Evolutionary conservation across 179 eudicot genomes (phyloP).

Genomic region (Gypsophila paniculata): DNA sequence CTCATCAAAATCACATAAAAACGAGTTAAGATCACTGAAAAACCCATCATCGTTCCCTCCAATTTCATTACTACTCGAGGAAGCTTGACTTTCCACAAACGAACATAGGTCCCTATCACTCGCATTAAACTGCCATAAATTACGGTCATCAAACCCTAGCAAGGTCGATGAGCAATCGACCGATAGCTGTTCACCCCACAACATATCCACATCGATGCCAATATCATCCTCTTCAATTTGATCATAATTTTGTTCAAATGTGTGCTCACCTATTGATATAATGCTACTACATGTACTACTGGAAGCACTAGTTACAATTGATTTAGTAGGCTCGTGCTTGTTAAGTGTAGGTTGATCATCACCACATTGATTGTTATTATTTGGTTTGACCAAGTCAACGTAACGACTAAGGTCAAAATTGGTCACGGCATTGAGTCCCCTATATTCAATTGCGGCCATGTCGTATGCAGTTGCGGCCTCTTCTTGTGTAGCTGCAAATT

Average conservation of each 20-base stretch:
- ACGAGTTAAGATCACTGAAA: slow-evolving; percentile 31
- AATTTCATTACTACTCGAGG: slow-evolving; percentile 15
- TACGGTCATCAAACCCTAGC: slow-evolving; percentile 21
- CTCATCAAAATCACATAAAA: slow-evolving; percentile 34
- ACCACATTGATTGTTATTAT: not conserved
- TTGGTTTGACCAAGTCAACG: slow-evolving; percentile 43
- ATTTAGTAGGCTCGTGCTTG: too few relatives aligned
- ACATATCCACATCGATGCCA: slow-evolving; percentile 21
- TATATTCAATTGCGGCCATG: slow-evolving; percentile 72
- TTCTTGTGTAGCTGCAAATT: slow-evolving; percentile 72
- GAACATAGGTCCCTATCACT: not conserved
- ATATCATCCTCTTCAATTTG: slow-evolving; percentile 20
- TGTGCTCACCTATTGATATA: slow-evolving; percentile 6
- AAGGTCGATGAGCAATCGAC: slow-evolving; percentile 13
- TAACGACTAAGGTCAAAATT: slow-evolving; percentile 83
- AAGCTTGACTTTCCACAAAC: slow-evolving; percentile 18
- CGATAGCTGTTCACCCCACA: slow-evolving; percentile 1
- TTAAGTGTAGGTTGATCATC: slow-evolving; percentile 4
- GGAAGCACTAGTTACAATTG: slow-evolving; percentile 1
- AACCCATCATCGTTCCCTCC: slow-evolving; percentile 20
- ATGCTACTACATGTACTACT: slow-evolving; percentile 20
- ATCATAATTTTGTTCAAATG: slow-evolving; percentile 10
- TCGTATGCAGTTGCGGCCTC: slow-evolving; percentile 88
- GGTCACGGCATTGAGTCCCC: slow-evolving; percentile 80
- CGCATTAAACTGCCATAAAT: slow-evolving; percentile 4